Evolutionary conservation across 2,329 filamentous ascomycete genomes (phyloP).

Genomic region (Fonsecaea multimorphosa): DNA sequence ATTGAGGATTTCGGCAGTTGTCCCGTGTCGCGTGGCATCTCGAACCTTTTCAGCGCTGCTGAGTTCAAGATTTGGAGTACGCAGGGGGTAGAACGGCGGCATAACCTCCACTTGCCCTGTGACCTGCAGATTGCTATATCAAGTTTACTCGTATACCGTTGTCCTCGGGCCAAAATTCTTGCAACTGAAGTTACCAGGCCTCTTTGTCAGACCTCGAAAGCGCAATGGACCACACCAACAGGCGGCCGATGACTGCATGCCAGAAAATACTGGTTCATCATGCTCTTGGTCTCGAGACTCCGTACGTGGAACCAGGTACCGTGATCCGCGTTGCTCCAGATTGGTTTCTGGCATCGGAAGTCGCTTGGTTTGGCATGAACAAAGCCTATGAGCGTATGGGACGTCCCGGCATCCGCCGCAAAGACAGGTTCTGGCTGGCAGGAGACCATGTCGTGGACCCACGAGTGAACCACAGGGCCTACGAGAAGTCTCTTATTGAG

Average conservation of each 20-base stretch:
- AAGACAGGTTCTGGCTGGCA: constrained; percentile 59
- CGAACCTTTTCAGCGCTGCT: background rate
- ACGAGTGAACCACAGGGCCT: constrained; percentile 46
- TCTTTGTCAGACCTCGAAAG: background rate
- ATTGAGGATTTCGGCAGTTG: constrained; percentile 1
- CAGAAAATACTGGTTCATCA: constrained; percentile 25
- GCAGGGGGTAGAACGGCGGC: background rate
- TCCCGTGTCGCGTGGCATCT: background rate
- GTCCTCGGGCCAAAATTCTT: background rate
- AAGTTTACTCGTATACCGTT: background rate
- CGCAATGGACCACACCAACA: background rate
- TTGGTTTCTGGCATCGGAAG: constrained; percentile 26
- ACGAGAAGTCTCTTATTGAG: constrained; percentile 47
- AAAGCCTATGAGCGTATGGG: constrained; percentile 26
- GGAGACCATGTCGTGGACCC: constrained; percentile 59
- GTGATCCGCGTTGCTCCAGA: constrained; percentile 21
- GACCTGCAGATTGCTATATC: background rate
- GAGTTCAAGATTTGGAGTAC: background rate
- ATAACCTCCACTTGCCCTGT: background rate
- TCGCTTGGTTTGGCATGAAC: constrained; percentile 27
- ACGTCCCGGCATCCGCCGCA: constrained; percentile 50
- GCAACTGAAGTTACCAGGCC: background rate
- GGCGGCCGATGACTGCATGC: constrained; percentile 20
- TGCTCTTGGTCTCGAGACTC: constrained; percentile 13
- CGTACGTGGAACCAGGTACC: constrained; percentile 17